phyloP scores from a whole-genome alignment of 2,329 filamentous ascomycete genomes.

The Fusarium sp. region DNA sequence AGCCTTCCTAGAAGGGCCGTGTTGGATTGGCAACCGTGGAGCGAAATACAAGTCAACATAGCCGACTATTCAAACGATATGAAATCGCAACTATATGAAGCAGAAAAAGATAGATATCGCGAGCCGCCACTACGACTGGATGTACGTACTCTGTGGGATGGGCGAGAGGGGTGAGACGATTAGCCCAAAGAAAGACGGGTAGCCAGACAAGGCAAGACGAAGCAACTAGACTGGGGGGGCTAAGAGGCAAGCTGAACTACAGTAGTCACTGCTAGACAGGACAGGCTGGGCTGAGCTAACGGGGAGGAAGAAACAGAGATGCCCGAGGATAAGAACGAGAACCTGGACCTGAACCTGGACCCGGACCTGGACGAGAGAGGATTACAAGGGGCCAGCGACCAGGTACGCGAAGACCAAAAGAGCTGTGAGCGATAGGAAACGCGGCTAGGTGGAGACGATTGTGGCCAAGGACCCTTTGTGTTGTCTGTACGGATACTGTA shows the following conservation, averaged over 20 bases:
- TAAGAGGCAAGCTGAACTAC: constrained; percentile 39
- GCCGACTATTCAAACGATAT: not conserved
- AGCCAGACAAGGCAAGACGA: constrained; percentile 19
- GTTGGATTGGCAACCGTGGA: constrained; percentile 7
- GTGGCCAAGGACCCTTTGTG: constrained; percentile 40
- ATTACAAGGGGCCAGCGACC: constrained; percentile 18
- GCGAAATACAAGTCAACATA: not conserved
- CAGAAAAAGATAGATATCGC: not conserved
- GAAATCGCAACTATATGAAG: not conserved
- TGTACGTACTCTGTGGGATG: constrained; percentile 2
- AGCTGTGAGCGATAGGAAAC: constrained; percentile 38
- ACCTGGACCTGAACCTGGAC: constrained; percentile 20
- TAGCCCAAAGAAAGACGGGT: constrained; percentile 27
- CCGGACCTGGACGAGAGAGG: too few relatives aligned
- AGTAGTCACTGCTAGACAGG: constrained; percentile 6
- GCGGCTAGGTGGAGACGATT: constrained; percentile 35
- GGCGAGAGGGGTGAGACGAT: constrained; percentile 13
- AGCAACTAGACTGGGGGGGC: constrained; percentile 18
- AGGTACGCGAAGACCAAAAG: constrained; percentile 19
- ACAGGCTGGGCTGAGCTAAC: constrained; percentile 41
- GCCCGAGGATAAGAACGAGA: constrained; percentile 19
- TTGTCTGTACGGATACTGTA: constrained; percentile 19
- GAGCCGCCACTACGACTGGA: not conserved
- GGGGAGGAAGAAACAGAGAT: constrained; percentile 13
- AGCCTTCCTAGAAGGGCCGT: not conserved